Evolutionary conservation across 2,329 filamentous ascomycete genomes (phyloP), one percentile per base, ranked within the genome.

Genomic region (Metarhizium robertsii): DNA sequence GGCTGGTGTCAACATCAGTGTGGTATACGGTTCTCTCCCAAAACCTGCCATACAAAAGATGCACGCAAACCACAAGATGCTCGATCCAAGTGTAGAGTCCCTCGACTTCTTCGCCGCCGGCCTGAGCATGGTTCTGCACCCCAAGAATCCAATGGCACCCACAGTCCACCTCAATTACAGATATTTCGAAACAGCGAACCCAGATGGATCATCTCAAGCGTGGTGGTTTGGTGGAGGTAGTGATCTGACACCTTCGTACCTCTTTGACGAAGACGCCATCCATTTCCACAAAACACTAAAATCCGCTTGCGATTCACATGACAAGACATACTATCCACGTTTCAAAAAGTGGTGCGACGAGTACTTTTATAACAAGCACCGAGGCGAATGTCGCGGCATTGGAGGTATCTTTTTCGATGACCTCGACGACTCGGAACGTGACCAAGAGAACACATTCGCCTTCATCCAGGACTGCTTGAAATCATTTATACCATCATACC

Each of bases 381-480:
- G 94, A 50, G 82, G 83, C 57, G 94, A 99, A 75, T 79, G 84
- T 50, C 87, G 94, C 51, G 94, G 94, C 55, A 75, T 99, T 38
- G 94, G 94, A 53, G 94, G 94, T 54, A 97, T 99, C 71, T 99
- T 99, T 81, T 99, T 99, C 67, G 94, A 99, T 71, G 94, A 99
- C 69, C 79, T 99, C 14, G 94, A 99, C 69, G 88, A 88, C 64
- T 81, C 83, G 1, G 88, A 92, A 64, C 90, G 91, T 58, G 89
- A 94, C 65, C 86, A 89, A 63, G 92, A 97, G 68, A 89, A 91
- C 61, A 81, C 92, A 0, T 97, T 99, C 69, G 84, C 88, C 16
- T 97, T 96, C 63, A 83, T 92, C 54, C 88, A 92, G 67, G 89
- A 92, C 66, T 90, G 88, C 64, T 77, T 96, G 55, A 83, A 85